These are phyloP conservation scores for Colletotrichum graminicola DNA, from an alignment of 2,329 filamentous ascomycete species.

Conservation along the genomic window DNA sequence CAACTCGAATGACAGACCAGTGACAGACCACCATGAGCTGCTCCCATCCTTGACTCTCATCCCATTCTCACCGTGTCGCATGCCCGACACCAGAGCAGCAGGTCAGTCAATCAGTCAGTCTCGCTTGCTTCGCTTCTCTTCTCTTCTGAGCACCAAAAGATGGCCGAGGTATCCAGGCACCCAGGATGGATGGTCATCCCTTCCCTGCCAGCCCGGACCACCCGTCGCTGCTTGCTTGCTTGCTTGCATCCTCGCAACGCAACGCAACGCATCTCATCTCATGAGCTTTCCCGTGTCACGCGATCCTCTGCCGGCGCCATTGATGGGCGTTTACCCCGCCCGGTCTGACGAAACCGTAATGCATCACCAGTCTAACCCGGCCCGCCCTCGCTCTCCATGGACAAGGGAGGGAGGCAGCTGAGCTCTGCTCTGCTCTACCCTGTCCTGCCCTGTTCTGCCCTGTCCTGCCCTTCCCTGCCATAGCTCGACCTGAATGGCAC, in stretches of 20 bases:
- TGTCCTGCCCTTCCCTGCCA: not conserved
- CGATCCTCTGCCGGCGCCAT: constrained; percentile 40
- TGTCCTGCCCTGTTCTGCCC: not conserved
- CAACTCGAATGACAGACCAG: constrained; percentile 17
- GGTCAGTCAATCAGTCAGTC: too few species aligned
- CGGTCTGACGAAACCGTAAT: constrained; percentile 43
- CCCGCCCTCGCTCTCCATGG: not conserved
- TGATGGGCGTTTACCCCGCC: constrained; percentile 41
- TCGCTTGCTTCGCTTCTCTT: too few species aligned
- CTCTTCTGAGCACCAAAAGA: not conserved
- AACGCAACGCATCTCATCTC: constrained; percentile 15
- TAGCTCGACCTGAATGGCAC: not conserved
- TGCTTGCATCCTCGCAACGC: not conserved
- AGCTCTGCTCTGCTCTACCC: not conserved
- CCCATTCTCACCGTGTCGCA: not conserved
- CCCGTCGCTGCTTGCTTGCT: constrained; percentile 12
- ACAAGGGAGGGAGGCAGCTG: constrained; percentile 7
- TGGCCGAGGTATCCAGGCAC: too few species aligned
- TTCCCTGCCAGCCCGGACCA: constrained; percentile 9
- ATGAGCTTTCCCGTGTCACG: constrained; percentile 36
- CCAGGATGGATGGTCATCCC: too few species aligned
- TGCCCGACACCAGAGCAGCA: not conserved
- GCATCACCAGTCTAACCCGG: constrained; percentile 24
- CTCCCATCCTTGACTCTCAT: not conserved
- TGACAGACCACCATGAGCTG: constrained; percentile 17